Evolutionary conservation across 352 stramenopile species (phyloP).

Genomic region (Saprolegnia diclina): DNA sequence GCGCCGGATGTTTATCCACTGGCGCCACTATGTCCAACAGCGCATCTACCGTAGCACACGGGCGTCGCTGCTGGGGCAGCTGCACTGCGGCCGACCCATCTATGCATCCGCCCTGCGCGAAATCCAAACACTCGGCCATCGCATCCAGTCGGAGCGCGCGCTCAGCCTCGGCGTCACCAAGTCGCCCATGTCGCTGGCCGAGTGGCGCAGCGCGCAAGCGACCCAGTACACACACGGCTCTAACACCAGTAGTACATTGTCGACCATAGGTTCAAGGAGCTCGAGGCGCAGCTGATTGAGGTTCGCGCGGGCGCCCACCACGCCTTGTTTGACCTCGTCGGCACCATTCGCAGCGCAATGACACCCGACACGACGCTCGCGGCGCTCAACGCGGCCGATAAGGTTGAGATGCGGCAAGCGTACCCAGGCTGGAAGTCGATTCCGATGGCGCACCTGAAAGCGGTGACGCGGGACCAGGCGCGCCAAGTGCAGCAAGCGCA

Average conservation of each 20-base stretch:
- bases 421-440: slow-evolving; percentile 61
- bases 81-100: slow-evolving; percentile 38
- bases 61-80: slow-evolving; percentile 30
- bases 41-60: slow-evolving; percentile 44
- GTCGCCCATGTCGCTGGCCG: neutral
- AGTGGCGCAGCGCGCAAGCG: slow-evolving; percentile 16
- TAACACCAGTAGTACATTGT: too few relatives aligned
- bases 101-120: slow-evolving; percentile 42
- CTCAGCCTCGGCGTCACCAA: slow-evolving; percentile 26
- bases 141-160: slow-evolving; percentile 41
- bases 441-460: slow-evolving; percentile 43
- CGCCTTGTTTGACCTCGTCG: slow-evolving; percentile 50
- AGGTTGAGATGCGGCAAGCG: slow-evolving; percentile 37
- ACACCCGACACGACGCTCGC: slow-evolving; percentile 45
- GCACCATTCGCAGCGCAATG: slow-evolving; percentile 37
- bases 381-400: slow-evolving; percentile 43
- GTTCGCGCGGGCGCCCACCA: slow-evolving; percentile 50
- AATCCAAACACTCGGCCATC: slow-evolving; percentile 35
- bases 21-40: slow-evolving; percentile 34
- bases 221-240: neutral
- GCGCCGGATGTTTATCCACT: slow-evolving; percentile 51
- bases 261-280: slow-evolving; percentile 10
- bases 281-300: slow-evolving; percentile 60
- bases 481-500: slow-evolving; percentile 41
- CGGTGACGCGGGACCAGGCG: slow-evolving; percentile 33